phyloP scores from a whole-genome alignment of 2,329 filamentous ascomycete genomes.

The Microsporum ferrugineum region DNA sequence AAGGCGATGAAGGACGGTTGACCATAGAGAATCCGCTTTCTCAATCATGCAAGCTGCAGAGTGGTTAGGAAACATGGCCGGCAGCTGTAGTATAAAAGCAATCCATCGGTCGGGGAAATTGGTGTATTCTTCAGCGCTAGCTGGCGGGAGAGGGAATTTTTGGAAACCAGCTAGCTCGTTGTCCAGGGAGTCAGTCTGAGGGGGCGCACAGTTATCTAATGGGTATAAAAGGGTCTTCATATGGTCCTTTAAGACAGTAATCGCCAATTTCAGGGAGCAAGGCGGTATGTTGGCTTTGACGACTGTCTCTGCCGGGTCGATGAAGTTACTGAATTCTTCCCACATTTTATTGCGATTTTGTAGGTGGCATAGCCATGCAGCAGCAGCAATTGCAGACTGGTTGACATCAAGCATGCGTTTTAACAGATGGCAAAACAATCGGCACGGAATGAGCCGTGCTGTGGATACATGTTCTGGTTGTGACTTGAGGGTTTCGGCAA shows the following conservation, averaged over 20 bases:
- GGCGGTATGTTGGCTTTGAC: slow-evolving; percentile 31
- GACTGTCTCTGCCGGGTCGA: slow-evolving; percentile 32
- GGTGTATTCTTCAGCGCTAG: slow-evolving; percentile 29
- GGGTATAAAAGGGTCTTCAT: slow-evolving; percentile 34
- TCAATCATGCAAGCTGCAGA: slow-evolving; percentile 36
- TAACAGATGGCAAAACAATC: slow-evolving; percentile 74
- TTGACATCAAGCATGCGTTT: slow-evolving; percentile 86
- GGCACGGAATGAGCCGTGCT: slow-evolving; percentile 78
- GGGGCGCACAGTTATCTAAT: slow-evolving; percentile 24
- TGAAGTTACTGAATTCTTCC: slow-evolving; percentile 54
- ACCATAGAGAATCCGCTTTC: slow-evolving; percentile 35
- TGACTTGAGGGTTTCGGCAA: slow-evolving; percentile 71
- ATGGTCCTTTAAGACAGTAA: slow-evolving; percentile 35
- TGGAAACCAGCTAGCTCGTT: slow-evolving; percentile 23
- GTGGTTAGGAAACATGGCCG: slow-evolving; percentile 31
- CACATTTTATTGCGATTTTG: slow-evolving; percentile 94
- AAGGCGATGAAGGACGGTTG: slow-evolving; percentile 33
- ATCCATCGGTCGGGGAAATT: slow-evolving; percentile 42
- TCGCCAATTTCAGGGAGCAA: slow-evolving; percentile 26
- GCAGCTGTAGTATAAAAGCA: slow-evolving; percentile 33
- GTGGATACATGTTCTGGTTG: slow-evolving; percentile 76
- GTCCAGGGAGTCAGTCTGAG: slow-evolving; percentile 26
- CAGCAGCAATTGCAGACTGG: slow-evolving; percentile 82
- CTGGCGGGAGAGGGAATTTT: slow-evolving; percentile 27
- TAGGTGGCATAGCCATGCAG: slow-evolving; percentile 79